Evolutionary conservation across 306 rosid species (phyloP).

Genomic region (Sechiopsis laciniata): DNA sequence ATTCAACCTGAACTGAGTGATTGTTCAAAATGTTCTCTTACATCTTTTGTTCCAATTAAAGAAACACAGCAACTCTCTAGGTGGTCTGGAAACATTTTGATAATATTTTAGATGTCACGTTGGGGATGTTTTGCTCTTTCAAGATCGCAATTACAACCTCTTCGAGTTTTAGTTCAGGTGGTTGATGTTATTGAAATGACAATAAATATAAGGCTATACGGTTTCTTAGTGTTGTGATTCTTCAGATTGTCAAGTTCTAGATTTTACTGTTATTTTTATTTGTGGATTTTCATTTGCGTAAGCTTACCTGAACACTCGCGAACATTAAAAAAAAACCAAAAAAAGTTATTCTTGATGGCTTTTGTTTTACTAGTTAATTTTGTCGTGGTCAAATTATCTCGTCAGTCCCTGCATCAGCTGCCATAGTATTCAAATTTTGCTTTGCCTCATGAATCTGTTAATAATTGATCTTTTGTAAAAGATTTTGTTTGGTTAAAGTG

Average conservation of each 20-base stretch:
- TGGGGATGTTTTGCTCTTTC: no score
- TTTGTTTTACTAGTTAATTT: background rate
- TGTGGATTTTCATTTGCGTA: no score
- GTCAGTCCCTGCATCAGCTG: background rate
- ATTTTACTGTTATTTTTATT: background rate
- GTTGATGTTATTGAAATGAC: background rate
- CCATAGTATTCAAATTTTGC: background rate
- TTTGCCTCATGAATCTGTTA: background rate
- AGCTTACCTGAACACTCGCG: no score
- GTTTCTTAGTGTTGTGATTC: no score
- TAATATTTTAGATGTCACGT: no score
- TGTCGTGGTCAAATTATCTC: background rate
- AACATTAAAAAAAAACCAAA: no score
- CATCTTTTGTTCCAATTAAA: background rate
- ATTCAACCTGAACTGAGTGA: no score
- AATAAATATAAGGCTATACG: background rate
- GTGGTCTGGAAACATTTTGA: background rate
- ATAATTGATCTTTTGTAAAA: background rate
- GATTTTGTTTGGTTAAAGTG: background rate
- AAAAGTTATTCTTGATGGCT: background rate
- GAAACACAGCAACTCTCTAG: background rate
- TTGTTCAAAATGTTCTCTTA: no score
- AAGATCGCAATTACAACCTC: background rate
- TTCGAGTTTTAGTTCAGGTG: background rate
- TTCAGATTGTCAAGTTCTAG: no score